Evolutionary conservation across 2,329 filamentous ascomycete genomes (phyloP), one percentile per base, ranked within the genome.

Genomic region (Thielaviopsis cerberus): DNA sequence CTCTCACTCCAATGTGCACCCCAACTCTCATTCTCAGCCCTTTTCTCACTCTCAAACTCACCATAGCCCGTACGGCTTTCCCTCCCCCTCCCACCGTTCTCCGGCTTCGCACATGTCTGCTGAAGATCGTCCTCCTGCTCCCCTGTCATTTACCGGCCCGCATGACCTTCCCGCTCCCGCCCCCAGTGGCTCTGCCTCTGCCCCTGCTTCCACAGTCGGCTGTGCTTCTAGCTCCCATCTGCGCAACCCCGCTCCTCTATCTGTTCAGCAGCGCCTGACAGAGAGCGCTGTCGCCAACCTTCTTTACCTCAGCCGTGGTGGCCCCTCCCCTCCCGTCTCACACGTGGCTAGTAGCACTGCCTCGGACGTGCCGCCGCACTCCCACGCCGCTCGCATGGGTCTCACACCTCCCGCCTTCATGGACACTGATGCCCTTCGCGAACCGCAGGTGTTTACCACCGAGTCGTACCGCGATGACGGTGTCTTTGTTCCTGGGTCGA

Each of bases 401-500:
- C 25, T 51, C 4, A 30, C 60, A 10, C 59, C 64, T 34, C 59
- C 63, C 6, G 56, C 64, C 4, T 57, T 62, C n/a, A 65, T 66
- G 1, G 65, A 65, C 26, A 56, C 64, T 11, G 65, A 66, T 1
- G 63, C 63, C 6, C 30, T 53, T 20, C 56, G 51, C 20, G 55
- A 61, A 26, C 59, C 58, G 23, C 68, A 70, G 24, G 62, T 64
- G 15, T 67, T 67, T 23, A 68, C 67, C 0, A 67, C 67, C 0
- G 68, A 69, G 2, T 66, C 67, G 1, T 63, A 64, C 25, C 66
- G 64, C 3, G 69, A 69, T 6, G 69, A 70, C 54, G 73, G 73
- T 54, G 69, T 76, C 22, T 76, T 76, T 59, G 62, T 74, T 2
- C 73, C 73, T 1, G 73, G 73, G 1, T 74, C 73, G 1, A 69